Evolutionary conservation across 768 basidiomycete species (phyloP), one percentile per base, ranked within the genome.

Genomic region (Termitomyces sp.): DNA sequence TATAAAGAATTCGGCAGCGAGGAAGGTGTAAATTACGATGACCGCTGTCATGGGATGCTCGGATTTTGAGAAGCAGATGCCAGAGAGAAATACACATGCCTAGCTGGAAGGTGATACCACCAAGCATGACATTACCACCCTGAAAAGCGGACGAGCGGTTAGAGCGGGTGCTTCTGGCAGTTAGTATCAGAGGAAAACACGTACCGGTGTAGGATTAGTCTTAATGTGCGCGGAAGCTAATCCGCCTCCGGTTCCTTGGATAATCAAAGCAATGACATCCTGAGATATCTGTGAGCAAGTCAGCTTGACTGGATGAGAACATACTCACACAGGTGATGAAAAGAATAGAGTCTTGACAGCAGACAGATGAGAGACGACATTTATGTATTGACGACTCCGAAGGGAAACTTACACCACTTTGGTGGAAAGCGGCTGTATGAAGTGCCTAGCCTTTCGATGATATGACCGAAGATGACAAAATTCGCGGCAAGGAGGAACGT

Each of bases 161-260:
- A 42, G 5, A 25, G 40, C 32, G 20, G 20, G 1, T 25, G 4
- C 17, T 17, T 1, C 12, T 36, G 7, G 9, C 1, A 14, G n/a
- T 5, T 29, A 11, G 10, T 34, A 5, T 6, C 25, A 15, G 25
- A 34, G 25, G 15, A n/a, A 34, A 56, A 11, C 6, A 43, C 62
- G 20, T 45, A 70, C 68, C 17, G 62, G 59, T 50, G 62, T 47
- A 60, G 68, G 63, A 10, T 66, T 56, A 15, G 63, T 66, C 1
- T 63, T 70, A 7, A 60, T 51, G 32, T 63, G 34, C 17, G 73
- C 79, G 1, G 70, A 68, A 4, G 81, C 76, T 0, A 78, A 66
- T 0, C 81, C 87, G 31, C 88, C 88, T 43, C 88, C 88, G 17
- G 80, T 71, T 34, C 82, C 87, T 72, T 91, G 88, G 2, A 88